Evolutionary conservation across 2,329 filamentous ascomycete genomes (phyloP), one percentile per base, ranked within the genome.

Genomic region (Plenodomus lindquistii): DNA sequence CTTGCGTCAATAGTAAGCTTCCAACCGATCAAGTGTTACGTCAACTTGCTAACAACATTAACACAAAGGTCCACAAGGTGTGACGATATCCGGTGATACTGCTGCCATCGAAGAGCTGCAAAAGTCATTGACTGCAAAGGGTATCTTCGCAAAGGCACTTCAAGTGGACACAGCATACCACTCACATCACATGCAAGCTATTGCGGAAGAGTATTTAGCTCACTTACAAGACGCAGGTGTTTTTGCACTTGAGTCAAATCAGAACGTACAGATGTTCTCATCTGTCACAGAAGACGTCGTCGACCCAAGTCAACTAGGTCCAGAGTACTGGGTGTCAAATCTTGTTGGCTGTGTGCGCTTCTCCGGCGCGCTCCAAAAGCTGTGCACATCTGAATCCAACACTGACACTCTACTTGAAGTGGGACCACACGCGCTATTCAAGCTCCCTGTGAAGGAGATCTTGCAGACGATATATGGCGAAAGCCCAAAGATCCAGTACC

Each of bases 1-100:
- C 67, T 6, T 68, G 63, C 37, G 49, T 66, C 39, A 81, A 81
- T 54, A 71, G 69, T 21, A 31, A 31, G 27, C 15, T 31, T 15
- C 27, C 4, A 31, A 4, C 11, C 11, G 10, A 15, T 11, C 27
- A 31, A 31, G 11, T 31, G 10, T 15, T 31, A 15, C 11, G 15
- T 11, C 27, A 31, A 7, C 15, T 7, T 31, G 11, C 27, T 31
- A 15, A 31, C 11, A 4, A 4, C 4, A 31, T 15, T 8, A 8
- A 4, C 11, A 13, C 4, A 31, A 4, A 31, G 27, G 27, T 15
- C 70, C 75, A 0, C 41, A 52, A 0, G 75, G 71, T 29, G 62
- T 79, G 1, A 81, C 79, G 0, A 31, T 79, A 0, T 78, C 77
- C 7, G 78, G 79, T 0, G 73, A 79, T 46, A 46, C 34, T 0